Base-by-base conservation (phyloP, 192 early-diverging fungal species). In the Thamnidium elegans region DNA sequence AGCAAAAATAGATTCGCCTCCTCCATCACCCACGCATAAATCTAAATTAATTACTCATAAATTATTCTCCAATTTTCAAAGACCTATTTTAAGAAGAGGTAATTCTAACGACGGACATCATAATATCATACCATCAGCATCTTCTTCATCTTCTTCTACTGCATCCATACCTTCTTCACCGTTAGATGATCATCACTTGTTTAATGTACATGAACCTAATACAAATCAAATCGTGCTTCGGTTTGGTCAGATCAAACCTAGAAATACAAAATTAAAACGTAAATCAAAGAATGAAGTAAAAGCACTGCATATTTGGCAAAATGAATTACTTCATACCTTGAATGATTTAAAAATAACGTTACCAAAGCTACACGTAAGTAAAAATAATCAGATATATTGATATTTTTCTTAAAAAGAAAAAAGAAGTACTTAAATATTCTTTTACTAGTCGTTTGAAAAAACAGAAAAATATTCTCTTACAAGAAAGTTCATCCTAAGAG, bases 401-500 rank as follows among this genome's bases (percentile, higher is more conserved):
- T 26, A 2, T 26, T 26, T 26, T 26, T 26, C 3, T 26, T 26
- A 26, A 26, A 2, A 26, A 26, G 3, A 26, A 26, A 26, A 26
- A 26, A 2, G 26, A 3, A 26, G 26, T 26, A 26, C 26, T 26
- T 26, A 26, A 26, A 26, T 26, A 26, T 39, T 9, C 4, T 39
- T 39, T 39, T 39, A 39, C 36, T 39, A 65, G 63, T 21, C 63
- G 2, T 23, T 26, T 19, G 48, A 65, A 26, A 65, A 65, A 44
- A 13, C 15, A 23, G 50, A 65, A 32, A 32, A 39, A n/a, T 15
- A 54, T 65, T 9, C 31, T 10, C 13, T 47, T 32, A 72, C 66
- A 17, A 50, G 61, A 32, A 53, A 43, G n/a, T 72, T 72, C 47
- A 72, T 72, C 31, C 36, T 67, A 11, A 34, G 59, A 42, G 71